These are phyloP conservation scores for Psilocybe cubensis DNA, from an alignment of 768 basidiomycete species.

Conservation along the genomic window DNA sequence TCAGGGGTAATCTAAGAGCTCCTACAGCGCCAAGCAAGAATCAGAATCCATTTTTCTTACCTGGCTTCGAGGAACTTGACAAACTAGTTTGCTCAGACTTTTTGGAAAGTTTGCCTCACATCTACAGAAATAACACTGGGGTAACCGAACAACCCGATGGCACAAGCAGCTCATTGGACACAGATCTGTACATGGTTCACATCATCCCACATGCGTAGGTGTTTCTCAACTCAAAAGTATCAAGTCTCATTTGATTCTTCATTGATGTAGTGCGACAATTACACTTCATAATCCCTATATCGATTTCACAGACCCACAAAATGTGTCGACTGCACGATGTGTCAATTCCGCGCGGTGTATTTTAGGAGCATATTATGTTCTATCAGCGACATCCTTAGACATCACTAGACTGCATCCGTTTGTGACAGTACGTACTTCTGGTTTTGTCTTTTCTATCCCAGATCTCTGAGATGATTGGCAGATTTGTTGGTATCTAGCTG, in stretches of 20 bases:
- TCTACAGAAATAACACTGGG: conserved; percentile 66
- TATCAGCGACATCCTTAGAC: conserved; percentile 84
- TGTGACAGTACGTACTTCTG: conserved; percentile 58
- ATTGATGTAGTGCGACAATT: conserved; percentile 70
- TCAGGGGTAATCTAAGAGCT: conserved; percentile 70
- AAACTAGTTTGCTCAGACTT: conserved; percentile 69
- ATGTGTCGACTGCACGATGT: conserved; percentile 73
- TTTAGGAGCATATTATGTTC: conserved; percentile 71
- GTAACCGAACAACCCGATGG: conserved; percentile 62
- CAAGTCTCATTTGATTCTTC: conserved; percentile 11
- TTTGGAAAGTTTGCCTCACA: conserved; percentile 69
- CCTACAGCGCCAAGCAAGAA: conserved; percentile 69
- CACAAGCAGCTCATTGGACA: conserved; percentile 69
- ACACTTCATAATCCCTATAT: conserved; percentile 87
- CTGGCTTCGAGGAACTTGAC: conserved; percentile 74
- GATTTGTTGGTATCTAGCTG: conserved; percentile 93
- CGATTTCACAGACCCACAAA: conserved; percentile 68
- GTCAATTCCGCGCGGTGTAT: conserved; percentile 77
- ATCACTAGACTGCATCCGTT: conserved; percentile 82
- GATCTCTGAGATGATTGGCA: conserved; percentile 29
- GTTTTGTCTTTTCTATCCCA: conserved; percentile 4
- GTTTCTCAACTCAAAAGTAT: conserved; percentile 30
- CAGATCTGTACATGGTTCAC: conserved; percentile 87
- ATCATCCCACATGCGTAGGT: conserved; percentile 86
- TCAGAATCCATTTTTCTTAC: conserved; percentile 70